Evolutionary conservation across 768 basidiomycete genomes (phyloP).

Genomic region (Agaricus subrufescens): DNA sequence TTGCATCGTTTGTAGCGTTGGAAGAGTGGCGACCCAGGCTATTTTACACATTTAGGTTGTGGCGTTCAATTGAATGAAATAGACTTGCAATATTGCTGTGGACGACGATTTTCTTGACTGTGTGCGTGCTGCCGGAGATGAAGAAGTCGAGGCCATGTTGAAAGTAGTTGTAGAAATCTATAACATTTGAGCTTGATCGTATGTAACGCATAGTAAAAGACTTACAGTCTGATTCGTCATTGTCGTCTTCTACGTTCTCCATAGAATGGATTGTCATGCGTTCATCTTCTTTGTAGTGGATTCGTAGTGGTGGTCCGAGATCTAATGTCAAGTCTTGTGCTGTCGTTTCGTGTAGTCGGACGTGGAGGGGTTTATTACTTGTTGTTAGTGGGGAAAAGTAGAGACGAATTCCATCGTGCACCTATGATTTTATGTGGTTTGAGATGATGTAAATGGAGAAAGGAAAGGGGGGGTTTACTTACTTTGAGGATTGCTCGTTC

Average conservation of each 20-base stretch:
- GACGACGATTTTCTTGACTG: conserved; percentile 79
- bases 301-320: conserved; percentile 70
- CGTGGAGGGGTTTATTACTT: conserved; percentile 40
- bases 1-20: conserved; percentile 90
- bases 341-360: conserved; percentile 71
- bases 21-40: conserved; percentile 89
- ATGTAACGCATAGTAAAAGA: conserved; percentile 10
- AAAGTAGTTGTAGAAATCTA: conserved; percentile 93
- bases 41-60: not conserved
- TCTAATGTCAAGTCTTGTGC: conserved; percentile 79
- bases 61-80: not conserved
- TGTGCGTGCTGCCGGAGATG: conserved; percentile 63
- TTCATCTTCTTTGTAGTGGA: conserved; percentile 87
- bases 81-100: conserved; percentile 80
- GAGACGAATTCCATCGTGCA: conserved; percentile 68
- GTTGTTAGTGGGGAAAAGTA: conserved; percentile 52
- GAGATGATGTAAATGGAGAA: not conserved
- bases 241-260: conserved; percentile 25
- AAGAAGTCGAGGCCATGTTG: conserved; percentile 88
- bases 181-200: not conserved
- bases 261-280: conserved; percentile 80
- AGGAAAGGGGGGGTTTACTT: conserved; percentile 4
- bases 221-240: conserved; percentile 52
- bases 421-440: conserved; percentile 31
- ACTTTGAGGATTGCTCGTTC: conserved; percentile 67